These are phyloP conservation scores for Heliosperma pusillum DNA, from an alignment of 148 eudicot species.

Conservation along the genomic window DNA sequence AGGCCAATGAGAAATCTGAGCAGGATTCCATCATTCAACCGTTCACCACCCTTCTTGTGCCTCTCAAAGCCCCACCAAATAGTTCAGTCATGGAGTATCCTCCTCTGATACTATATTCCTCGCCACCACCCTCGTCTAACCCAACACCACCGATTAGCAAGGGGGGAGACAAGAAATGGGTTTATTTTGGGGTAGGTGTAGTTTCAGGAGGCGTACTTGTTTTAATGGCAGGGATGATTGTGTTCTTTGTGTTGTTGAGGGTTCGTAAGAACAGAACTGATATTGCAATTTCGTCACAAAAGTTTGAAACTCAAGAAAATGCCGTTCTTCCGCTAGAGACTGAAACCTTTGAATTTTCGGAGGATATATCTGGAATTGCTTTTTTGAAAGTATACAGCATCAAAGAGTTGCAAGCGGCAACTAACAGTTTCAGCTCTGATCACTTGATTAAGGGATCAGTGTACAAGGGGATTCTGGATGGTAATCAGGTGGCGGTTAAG, in stretches of 20 bases:
- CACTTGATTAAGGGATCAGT: constrained; percentile 51
- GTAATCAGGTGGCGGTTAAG: constrained; percentile 48
- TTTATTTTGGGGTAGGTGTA: constrained; percentile 37
- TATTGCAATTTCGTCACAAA: constrained; percentile 14
- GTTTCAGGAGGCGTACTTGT: constrained; percentile 38
- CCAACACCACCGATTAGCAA: constrained; percentile 9
- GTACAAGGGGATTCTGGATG: constrained; percentile 52
- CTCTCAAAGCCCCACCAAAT: constrained; percentile 52
- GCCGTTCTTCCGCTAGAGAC: constrained; percentile 12
- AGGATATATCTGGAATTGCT: constrained; percentile 39
- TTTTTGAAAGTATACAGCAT: constrained; percentile 44
- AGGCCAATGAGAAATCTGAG: constrained; percentile 59
- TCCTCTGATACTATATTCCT: constrained; percentile 32
- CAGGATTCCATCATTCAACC: constrained; percentile 41
- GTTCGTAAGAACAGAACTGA: constrained; percentile 15
- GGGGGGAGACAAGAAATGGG: constrained; percentile 32
- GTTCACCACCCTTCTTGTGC: constrained; percentile 65
- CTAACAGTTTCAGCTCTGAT: constrained; percentile 47
- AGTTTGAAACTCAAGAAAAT: constrained; percentile 30
- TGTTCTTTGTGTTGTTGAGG: constrained; percentile 18
- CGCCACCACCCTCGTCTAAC: constrained; percentile 27
- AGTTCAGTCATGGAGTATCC: constrained; percentile 33
- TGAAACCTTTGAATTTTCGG: constrained; percentile 25
- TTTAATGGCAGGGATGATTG: constrained; percentile 16
- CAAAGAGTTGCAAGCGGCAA: constrained; percentile 52